Evolutionary conservation across 2,329 filamentous ascomycete species (phyloP).

Genomic region (Akanthomyces lecanii): DNA sequence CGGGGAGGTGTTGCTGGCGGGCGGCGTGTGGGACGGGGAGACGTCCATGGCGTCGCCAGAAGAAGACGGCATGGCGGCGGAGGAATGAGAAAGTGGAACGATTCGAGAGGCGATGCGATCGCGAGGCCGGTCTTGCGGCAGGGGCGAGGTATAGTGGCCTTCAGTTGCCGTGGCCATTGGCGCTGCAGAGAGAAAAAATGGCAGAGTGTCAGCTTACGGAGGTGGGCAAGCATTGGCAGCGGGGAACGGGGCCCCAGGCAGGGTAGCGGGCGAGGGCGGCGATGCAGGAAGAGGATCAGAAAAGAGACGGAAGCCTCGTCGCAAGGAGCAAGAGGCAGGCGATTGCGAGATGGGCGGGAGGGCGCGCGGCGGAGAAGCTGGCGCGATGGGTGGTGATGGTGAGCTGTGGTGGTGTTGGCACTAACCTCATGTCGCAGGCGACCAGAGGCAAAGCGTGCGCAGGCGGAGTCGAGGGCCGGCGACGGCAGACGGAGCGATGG

Average conservation of each 20-base stretch:
- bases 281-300: neutral
- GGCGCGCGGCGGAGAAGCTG: constrained; percentile 18
- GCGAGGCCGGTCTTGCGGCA: constrained; percentile 37
- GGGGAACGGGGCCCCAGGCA: constrained; percentile 4
- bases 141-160: constrained; percentile 42
- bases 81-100: constrained; percentile 49
- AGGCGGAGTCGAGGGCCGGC: constrained; percentile 25
- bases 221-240: constrained; percentile 7
- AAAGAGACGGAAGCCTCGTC: neutral
- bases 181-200: constrained; percentile 28
- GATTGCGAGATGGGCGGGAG: neutral
- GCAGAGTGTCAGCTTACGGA: constrained; percentile 13
- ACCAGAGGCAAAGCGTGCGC: neutral
- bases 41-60: constrained; percentile 60
- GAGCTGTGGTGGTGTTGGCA: constrained; percentile 26
- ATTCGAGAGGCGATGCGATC: constrained; percentile 50
- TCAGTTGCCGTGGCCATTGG: constrained; percentile 53
- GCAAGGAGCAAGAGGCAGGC: neutral
- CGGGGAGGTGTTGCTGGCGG: constrained; percentile 43
- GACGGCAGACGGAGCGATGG: constrained; percentile 37
- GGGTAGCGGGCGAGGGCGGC: neutral
- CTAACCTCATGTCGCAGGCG: constrained; percentile 14
- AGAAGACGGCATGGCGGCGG: constrained; percentile 56
- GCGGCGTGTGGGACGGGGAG: constrained; percentile 31
- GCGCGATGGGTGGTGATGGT: constrained; percentile 36